These are phyloP conservation scores for Malassezia arunalokei DNA, from an alignment of 1,284 basidiomycete species.

Conservation along the genomic window DNA sequence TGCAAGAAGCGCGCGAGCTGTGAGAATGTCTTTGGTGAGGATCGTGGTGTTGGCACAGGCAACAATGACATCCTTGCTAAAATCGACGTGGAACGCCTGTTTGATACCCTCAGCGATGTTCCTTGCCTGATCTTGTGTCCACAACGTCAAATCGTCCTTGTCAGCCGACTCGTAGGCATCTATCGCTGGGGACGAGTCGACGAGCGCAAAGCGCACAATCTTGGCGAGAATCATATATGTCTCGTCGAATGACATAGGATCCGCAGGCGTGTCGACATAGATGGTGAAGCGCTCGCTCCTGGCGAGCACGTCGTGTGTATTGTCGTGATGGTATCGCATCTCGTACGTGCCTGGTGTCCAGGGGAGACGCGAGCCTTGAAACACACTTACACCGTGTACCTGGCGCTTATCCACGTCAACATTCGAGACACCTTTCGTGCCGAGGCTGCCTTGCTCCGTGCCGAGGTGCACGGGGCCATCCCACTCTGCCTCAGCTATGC, in stretches of 20 bases:
- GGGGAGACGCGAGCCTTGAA: constrained; percentile 54
- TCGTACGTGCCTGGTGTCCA: constrained; percentile 81
- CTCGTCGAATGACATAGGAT: constrained; percentile 52
- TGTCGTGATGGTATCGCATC: constrained; percentile 52
- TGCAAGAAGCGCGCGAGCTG: constrained; percentile 53
- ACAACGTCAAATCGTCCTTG: constrained; percentile 85
- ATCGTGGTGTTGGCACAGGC: constrained; percentile 80
- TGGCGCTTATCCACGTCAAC: neutral
- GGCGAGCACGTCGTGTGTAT: constrained; percentile 89
- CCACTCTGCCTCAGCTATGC: constrained; percentile 83
- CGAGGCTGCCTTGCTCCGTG: constrained; percentile 18
- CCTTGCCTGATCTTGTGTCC: constrained; percentile 75
- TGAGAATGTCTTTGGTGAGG: constrained; percentile 63
- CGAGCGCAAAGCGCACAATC: constrained; percentile 69
- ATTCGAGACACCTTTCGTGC: neutral
- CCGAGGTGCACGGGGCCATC: constrained; percentile 58
- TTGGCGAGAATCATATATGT: constrained; percentile 53
- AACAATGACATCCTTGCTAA: constrained; percentile 74
- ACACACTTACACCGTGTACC: constrained; percentile 16
- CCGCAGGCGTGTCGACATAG: constrained; percentile 59
- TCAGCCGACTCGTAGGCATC: constrained; percentile 47
- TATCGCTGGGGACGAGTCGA: neutral
- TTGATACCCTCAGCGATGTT: constrained; percentile 67
- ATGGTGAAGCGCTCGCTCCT: constrained; percentile 72
- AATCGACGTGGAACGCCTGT: constrained; percentile 73